Percentiles rank a stretch among this genome's conserved stretches.
phyloP scores from a whole-genome alignment of 2,329 filamentous ascomycete species.

The Paracamarosporium sp. region DNA sequence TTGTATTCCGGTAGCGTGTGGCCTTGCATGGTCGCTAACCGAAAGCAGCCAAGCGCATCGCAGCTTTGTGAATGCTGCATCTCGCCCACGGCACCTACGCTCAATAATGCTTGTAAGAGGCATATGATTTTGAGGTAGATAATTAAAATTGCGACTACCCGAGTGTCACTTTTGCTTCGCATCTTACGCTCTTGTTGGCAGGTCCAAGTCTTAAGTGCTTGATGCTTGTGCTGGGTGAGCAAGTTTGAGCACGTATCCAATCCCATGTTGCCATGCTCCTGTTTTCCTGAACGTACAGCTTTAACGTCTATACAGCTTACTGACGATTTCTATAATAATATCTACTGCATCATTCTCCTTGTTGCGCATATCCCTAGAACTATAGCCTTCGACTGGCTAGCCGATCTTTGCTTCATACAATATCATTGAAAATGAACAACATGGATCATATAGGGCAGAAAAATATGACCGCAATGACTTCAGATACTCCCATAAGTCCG shows the following conservation, averaged over 20 bases:
- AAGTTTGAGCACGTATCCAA: slow-evolving; percentile 7
- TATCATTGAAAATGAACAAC: not conserved
- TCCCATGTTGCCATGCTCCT: not conserved
- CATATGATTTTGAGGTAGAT: not conserved
- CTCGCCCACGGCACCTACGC: not conserved
- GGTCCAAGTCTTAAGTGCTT: not conserved
- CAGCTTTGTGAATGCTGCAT: not conserved
- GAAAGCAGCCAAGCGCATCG: not conserved
- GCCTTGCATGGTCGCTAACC: not conserved
- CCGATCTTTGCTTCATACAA: not conserved
- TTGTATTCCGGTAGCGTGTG: not conserved
- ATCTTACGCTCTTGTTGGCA: not conserved
- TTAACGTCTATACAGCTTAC: not conserved
- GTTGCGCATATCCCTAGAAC: not conserved
- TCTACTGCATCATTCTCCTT: not conserved
- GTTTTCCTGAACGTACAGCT: not conserved
- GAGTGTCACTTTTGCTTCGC: not conserved
- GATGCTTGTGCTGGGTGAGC: not conserved
- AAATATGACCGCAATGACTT: not conserved
- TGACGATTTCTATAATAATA: not conserved
- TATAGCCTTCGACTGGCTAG: not conserved
- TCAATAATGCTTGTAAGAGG: not conserved
- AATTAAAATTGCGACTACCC: not conserved
- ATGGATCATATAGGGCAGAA: not conserved
- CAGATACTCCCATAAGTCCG: not conserved